Conservation (phyloP, 441 rosid species). For the Erodium moschatum region DNA sequence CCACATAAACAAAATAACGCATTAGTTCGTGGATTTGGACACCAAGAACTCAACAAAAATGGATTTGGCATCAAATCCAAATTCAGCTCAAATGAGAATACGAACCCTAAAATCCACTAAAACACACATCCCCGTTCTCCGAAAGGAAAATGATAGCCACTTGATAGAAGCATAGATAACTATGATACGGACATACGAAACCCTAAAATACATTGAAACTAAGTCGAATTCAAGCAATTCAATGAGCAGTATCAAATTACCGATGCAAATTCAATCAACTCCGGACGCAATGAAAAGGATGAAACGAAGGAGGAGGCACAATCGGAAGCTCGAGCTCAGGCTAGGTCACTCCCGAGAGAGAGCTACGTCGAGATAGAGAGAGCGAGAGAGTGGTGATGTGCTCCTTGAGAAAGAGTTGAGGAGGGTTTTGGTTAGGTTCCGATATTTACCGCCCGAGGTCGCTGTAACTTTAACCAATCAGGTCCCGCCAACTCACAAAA, state of each 20-base stretch:
- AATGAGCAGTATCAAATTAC: neutral
- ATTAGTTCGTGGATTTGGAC: neutral
- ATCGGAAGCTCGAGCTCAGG: neutral
- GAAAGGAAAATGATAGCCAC: neutral
- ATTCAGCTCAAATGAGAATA: neutral
- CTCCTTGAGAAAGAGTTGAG: neutral
- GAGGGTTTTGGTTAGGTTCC: neutral
- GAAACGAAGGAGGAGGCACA: constrained; percentile 7
- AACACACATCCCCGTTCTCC: neutral
- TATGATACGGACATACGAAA: neutral
- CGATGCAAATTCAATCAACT: neutral
- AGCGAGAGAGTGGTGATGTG: neutral
- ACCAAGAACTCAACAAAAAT: neutral
- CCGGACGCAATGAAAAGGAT: neutral
- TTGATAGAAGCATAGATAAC: neutral
- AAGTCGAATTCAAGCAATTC: neutral
- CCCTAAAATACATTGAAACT: neutral
- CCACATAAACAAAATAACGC: neutral
- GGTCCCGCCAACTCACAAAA: neutral
- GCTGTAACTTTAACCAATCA: constrained; percentile 4
- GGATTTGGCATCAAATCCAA: neutral
- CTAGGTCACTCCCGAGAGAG: neutral
- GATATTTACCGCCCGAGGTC: constrained; percentile 3
- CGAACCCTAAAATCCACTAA: neutral
- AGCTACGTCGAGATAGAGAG: neutral